Evolutionary conservation across 2,329 filamentous ascomycete species (phyloP), one percentile per base, ranked within the genome.

Genomic region (Xylaria multiplex): DNA sequence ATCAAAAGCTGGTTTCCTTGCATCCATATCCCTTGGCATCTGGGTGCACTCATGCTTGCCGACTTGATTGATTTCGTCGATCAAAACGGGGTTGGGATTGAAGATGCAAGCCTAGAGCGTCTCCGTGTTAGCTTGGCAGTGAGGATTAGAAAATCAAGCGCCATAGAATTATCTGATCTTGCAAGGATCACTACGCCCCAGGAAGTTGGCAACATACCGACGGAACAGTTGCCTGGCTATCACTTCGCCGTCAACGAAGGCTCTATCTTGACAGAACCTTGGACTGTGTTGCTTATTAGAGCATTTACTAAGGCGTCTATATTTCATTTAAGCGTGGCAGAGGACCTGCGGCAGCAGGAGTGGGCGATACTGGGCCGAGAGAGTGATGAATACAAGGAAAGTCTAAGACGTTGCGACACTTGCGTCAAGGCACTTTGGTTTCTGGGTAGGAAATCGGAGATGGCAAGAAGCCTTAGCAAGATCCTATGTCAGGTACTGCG

Each of bases 1-100:
- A 81, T 88, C 4, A 85, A 86, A 70, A 86, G 85, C 48, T 89
- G 86, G 86, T 88, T 87, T 66, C 81, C 87, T 14, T 84, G 86
- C 59, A 80, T 89, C 27, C 78, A 82, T 0, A 84, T 83, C 0
- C 87, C 88, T 68, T 89, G 86, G 83, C 84, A 88, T 68, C 81
- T 88, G 2, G 86, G 82, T 2, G 80, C 81, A 0, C 80, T 89
- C 48, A 77, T 88, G 27, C 76, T 88, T 4, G 84, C 85, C 40
- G 86, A 89, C 62, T 73, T 84, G 3, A 77, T 89, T 13, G 65
- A 67, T 22, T 55, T 52, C n/a, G 62, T 65, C 52, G 65, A 65
- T 4, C 50, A 56, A 30, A 56, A 62, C 35, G 52, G 19, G 16
- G 52, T 62, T 32, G 59, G 59, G 22, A 30, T 22, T 43, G 59